Evolutionary conservation across 345 rosid genomes (phyloP).

Genomic region (Eucalyptus viminalis): DNA sequence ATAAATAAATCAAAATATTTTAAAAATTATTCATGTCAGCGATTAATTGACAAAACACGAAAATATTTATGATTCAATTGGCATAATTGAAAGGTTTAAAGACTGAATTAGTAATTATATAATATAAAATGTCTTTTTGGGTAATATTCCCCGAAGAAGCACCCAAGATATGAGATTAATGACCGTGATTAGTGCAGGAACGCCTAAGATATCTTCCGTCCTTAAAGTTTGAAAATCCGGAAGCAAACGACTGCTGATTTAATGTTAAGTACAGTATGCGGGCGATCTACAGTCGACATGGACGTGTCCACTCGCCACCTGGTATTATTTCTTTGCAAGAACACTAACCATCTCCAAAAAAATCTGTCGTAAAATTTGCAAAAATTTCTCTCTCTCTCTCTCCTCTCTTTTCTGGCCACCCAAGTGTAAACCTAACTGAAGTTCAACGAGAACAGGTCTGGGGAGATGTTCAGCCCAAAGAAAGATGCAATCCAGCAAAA

Average conservation of each 20-base stretch:
- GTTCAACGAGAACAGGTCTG: neutral
- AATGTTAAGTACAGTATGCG: neutral
- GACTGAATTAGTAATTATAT: no score
- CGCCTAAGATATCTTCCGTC: neutral
- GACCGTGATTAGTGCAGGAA: neutral
- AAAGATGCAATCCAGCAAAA: neutral
- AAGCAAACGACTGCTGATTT: neutral
- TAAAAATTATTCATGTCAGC: accelerated
- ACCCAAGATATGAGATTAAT: neutral
- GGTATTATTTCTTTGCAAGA: neutral
- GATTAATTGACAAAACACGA: neutral
- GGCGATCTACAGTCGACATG: neutral
- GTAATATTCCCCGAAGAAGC: neutral
- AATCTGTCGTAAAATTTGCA: neutral
- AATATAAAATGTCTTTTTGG: no score
- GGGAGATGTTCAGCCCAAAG: neutral
- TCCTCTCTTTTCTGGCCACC: neutral
- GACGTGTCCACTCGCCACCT: neutral
- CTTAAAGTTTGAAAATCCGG: neutral
- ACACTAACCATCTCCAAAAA: neutral
- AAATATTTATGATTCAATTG: no score
- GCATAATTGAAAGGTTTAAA: no score
- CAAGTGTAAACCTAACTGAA: neutral
- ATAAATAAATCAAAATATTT: no score
- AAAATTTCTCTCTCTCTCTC: neutral